A percentile compares a stretch with the other conserved stretches of the same genome.
Conservation (phyloP, 345 rosid genomes). For the Eucalyptus sp. region DNA sequence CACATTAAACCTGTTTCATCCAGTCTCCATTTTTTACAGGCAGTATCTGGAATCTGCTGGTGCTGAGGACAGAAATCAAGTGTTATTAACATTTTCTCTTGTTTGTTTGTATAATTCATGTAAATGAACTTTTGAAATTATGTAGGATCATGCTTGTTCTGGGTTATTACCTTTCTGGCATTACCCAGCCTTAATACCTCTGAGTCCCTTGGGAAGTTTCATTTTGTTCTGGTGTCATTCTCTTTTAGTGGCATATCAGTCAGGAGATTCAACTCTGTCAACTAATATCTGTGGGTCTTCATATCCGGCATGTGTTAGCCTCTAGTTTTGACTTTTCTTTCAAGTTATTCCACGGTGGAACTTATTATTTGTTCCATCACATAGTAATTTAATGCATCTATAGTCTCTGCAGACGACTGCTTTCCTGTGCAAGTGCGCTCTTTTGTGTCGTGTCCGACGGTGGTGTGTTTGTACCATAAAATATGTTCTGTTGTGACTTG, state of each 20-base stretch:
- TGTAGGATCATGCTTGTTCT: too few species aligned
- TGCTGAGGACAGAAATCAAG: too few species aligned
- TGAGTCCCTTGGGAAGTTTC: too few species aligned
- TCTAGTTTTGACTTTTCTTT: not conserved
- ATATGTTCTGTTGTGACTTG: not conserved
- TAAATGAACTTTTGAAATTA: too few species aligned
- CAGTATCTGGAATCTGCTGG: too few species aligned
- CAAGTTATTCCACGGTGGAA: not conserved
- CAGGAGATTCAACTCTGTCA: too few species aligned
- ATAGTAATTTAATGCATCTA: not conserved
- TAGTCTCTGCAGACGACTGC: not conserved
- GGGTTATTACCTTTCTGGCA: not conserved
- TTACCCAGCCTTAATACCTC: not conserved
- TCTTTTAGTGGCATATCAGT: too few species aligned
- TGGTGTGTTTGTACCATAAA: conserved; percentile 36
- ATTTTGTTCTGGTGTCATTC: too few species aligned
- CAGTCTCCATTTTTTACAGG: too few species aligned
- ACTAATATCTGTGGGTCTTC: not conserved
- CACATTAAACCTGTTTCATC: too few species aligned
- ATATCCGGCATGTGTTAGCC: not conserved
- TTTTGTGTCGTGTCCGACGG: conserved; percentile 20
- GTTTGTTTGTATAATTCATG: too few species aligned
- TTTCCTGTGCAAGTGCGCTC: conserved; percentile 18
- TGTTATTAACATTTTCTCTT: too few species aligned
- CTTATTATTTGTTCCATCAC: not conserved